A percentile compares a stretch with the other conserved stretches of the same genome.
phyloP scores from a whole-genome alignment of 1,284 basidiomycete genomes.

The Stygiomarasmius scandens region DNA sequence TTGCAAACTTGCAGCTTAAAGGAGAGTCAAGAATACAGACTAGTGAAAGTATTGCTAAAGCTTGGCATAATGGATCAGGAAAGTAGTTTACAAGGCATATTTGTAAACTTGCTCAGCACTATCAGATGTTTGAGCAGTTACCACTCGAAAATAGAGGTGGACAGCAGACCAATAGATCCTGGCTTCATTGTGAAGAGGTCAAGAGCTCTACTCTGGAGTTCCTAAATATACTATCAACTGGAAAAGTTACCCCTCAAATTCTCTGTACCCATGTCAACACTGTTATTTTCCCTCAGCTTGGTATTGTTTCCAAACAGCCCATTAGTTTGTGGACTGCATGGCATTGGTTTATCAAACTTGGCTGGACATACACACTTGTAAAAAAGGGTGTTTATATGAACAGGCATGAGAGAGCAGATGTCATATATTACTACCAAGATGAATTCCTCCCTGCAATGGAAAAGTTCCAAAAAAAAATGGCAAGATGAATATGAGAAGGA shows the following conservation, averaged over 20 bases:
- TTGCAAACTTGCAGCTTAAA: slow-evolving; percentile 38
- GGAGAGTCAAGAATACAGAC: slow-evolving; percentile 28
- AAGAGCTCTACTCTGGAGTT: background rate
- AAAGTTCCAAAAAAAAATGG: slow-evolving; percentile 19
- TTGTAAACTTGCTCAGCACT: slow-evolving; percentile 34
- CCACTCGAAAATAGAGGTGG: slow-evolving; percentile 33
- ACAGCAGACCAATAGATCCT: background rate
- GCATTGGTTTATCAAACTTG: slow-evolving; percentile 19
- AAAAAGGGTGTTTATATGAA: slow-evolving; percentile 36
- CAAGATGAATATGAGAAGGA: slow-evolving; percentile 29
- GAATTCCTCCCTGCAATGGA: slow-evolving; percentile 29
- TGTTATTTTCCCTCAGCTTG: background rate
- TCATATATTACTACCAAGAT: slow-evolving; percentile 27
- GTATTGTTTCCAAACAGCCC: background rate
- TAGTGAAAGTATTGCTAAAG: slow-evolving; percentile 34
- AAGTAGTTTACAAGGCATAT: slow-evolving; percentile 31
- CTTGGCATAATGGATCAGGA: slow-evolving; percentile 34
- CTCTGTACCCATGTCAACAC: background rate
- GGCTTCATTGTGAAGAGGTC: background rate
- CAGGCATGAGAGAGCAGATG: slow-evolving; percentile 35
- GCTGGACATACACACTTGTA: slow-evolving; percentile 22
- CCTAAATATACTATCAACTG: background rate
- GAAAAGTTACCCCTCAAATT: background rate
- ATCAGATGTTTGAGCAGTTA: slow-evolving; percentile 40
- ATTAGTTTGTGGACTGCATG: slow-evolving; percentile 23